phyloP scores from a whole-genome alignment of 305 asterid species.

The Plantago coronopus region DNA sequence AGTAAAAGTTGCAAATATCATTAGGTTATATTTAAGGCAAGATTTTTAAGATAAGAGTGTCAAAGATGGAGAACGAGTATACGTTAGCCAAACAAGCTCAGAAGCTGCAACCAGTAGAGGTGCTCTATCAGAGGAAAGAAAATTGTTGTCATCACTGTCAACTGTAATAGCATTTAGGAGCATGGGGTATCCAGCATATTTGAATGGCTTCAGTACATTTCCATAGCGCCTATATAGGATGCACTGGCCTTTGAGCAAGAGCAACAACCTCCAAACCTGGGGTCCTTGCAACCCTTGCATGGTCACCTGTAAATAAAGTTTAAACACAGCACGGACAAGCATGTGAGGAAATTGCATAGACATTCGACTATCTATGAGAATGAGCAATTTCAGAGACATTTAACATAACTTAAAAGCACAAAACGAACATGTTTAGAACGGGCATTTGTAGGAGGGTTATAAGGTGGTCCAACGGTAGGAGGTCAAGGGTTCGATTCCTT shows the following conservation, averaged over 20 bases:
- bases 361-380: too few species aligned
- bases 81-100: conserved; percentile 99
- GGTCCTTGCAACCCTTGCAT: conserved; percentile 99
- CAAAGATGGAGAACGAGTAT: conserved; percentile 25
- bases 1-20: conserved; percentile 3
- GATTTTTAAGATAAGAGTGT: conserved; percentile 2
- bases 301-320: conserved; percentile 50
- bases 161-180: conserved; percentile 87
- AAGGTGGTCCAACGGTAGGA: too few species aligned
- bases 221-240: conserved; percentile 90
- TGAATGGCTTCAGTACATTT: conserved; percentile 79
- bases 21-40: background rate
- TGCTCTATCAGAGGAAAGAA: conserved; percentile 88
- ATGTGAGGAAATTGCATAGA: too few species aligned
- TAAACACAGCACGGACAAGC: too few species aligned
- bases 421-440: too few species aligned
- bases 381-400: too few species aligned
- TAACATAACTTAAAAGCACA: too few species aligned
- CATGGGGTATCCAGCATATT: conserved; percentile 99
- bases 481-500: too few species aligned
- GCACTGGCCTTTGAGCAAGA: conserved; percentile 93
- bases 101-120: conserved; percentile 94
- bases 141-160: conserved; percentile 81
- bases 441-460: too few species aligned
- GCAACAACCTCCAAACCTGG: conserved; percentile 89